Evolutionary conservation across 345 rosid genomes (phyloP).

Genomic region (Moricandia arvensis): DNA sequence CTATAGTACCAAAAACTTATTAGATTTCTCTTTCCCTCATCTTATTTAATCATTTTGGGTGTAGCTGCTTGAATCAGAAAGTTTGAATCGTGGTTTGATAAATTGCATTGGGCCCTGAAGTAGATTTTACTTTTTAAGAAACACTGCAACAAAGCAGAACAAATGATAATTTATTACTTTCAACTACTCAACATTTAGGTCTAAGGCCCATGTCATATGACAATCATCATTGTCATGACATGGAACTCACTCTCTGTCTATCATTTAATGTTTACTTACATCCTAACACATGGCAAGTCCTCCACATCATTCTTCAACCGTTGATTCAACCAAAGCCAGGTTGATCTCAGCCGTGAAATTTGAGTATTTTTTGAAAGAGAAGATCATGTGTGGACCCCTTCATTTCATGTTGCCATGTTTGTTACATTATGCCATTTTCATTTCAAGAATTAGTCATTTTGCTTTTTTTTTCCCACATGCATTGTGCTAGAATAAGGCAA

Average conservation of each 20-base stretch:
- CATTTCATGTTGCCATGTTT: constrained; percentile 18
- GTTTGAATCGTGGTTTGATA: constrained; percentile 22
- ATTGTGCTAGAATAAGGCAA: constrained; percentile 16
- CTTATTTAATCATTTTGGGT: constrained; percentile 14
- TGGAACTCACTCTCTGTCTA: constrained; percentile 20
- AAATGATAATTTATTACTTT: constrained; percentile 24
- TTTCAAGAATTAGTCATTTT: constrained; percentile 3
- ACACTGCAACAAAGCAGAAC: constrained; percentile 19
- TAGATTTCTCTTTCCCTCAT: constrained; percentile 12
- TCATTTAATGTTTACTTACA: constrained; percentile 26
- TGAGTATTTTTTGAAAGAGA: not conserved
- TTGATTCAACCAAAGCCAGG: not conserved
- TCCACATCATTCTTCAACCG: constrained; percentile 12
- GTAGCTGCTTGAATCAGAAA: constrained; percentile 26
- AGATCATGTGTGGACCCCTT: constrained; percentile 12
- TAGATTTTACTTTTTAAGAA: constrained; percentile 24
- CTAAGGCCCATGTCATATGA: constrained; percentile 14
- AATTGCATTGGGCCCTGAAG: constrained; percentile 6
- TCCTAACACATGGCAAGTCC: constrained; percentile 28
- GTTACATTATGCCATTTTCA: constrained; percentile 6
- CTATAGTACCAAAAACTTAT: constrained; percentile 10
- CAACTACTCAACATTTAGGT: constrained; percentile 29
- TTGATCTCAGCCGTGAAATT: constrained; percentile 7
- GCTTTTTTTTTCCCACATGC: not conserved
- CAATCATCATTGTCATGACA: constrained; percentile 25